Conservation (phyloP, 495 filamentous ascomycete species). For the Darksidea phi region DNA sequence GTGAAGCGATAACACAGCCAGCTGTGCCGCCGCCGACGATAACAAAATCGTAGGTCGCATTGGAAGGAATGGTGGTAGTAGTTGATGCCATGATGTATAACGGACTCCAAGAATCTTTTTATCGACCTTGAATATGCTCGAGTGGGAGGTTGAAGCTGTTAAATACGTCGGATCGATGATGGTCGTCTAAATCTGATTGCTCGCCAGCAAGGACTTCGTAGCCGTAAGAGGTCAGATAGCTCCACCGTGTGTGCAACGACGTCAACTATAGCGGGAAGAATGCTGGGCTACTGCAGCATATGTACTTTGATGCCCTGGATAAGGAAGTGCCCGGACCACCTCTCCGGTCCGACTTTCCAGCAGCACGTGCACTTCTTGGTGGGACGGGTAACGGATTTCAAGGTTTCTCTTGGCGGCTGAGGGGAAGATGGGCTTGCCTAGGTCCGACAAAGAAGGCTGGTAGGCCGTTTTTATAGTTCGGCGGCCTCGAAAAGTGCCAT, state of each 20-base stretch:
- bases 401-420: no score
- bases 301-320: not conserved
- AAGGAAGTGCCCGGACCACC: not conserved
- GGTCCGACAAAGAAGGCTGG: no score
- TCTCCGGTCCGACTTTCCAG: not conserved
- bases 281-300: not conserved
- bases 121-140: not conserved
- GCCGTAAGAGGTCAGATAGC: no score
- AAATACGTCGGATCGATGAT: not conserved
- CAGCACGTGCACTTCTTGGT: not conserved
- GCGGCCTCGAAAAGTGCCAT: no score
- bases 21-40: conserved; percentile 86
- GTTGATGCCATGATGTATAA: conserved; percentile 44
- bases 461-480: no score
- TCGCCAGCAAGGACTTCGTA: no score
- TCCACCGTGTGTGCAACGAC: no score
- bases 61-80: conserved; percentile 58
- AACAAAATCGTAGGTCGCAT: conserved; percentile 77
- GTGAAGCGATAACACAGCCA: conserved; percentile 78
- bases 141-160: not conserved
- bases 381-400: no score
- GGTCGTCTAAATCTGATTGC: no score
- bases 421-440: no score
- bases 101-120: not conserved
- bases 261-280: not conserved